Percentiles rank a stretch among this genome's conserved stretches.
Conservation (phyloP, 1,284 basidiomycete genomes). For the Fistulinella cinereoalba region DNA sequence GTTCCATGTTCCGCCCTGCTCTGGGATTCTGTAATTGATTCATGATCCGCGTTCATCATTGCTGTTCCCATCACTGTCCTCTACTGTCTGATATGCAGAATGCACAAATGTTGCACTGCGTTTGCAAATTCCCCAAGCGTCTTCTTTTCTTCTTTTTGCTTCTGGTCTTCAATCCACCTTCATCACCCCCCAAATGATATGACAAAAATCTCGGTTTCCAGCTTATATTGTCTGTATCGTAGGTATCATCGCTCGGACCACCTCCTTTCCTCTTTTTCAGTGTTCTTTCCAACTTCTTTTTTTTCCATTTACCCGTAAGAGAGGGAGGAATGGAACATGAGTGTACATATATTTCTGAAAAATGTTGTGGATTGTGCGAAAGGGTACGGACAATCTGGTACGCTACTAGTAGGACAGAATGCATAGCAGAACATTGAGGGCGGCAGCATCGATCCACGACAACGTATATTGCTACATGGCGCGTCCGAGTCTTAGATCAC, state of each 20-base stretch:
- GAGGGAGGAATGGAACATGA: conserved; percentile 21
- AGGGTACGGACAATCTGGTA: too few relatives aligned
- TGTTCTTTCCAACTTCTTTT: neutral
- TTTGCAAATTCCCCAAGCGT: neutral
- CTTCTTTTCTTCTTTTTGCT: conserved; percentile 1
- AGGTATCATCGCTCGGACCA: conserved; percentile 25
- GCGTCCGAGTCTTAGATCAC: too few relatives aligned
- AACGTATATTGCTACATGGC: too few relatives aligned
- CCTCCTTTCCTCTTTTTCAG: neutral
- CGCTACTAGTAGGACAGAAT: too few relatives aligned
- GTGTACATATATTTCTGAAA: conserved; percentile 23
- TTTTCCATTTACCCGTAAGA: conserved; percentile 24
- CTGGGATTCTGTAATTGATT: neutral
- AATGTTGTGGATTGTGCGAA: too few relatives aligned
- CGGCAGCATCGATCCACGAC: too few relatives aligned
- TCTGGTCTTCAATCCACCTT: neutral
- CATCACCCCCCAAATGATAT: conserved; percentile 24
- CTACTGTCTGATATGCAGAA: neutral
- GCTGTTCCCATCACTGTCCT: neutral
- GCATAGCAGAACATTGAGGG: too few relatives aligned
- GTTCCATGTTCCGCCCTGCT: neutral
- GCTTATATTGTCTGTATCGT: conserved; percentile 29
- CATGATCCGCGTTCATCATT: neutral
- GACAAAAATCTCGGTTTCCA: conserved; percentile 26
- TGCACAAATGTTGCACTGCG: too few relatives aligned